phyloP scores from a whole-genome alignment of 2,329 filamentous ascomycete genomes.

The Penicillium corylophilum region DNA sequence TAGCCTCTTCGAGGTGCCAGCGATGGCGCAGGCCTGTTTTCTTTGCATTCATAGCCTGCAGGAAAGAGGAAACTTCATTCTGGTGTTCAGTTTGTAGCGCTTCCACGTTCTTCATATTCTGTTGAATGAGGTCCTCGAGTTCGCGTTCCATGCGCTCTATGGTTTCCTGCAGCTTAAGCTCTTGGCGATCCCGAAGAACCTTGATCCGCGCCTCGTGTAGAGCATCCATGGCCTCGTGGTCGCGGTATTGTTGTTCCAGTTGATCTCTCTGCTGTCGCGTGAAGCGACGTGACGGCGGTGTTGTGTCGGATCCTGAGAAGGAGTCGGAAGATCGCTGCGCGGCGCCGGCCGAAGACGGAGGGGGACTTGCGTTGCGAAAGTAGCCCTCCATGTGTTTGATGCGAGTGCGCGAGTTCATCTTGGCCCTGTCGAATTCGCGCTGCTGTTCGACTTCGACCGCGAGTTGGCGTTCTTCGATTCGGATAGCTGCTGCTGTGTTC shows the following conservation, averaged over 20 bases:
- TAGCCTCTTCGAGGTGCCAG: slow-evolving; percentile 46
- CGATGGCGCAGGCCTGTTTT: slow-evolving; percentile 35
- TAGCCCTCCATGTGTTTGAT: slow-evolving; percentile 51
- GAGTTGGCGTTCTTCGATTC: slow-evolving; percentile 46
- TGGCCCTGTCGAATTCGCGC: slow-evolving; percentile 46
- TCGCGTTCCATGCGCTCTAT: slow-evolving; percentile 42
- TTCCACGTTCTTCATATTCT: slow-evolving; percentile 32
- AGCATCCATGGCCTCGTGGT: slow-evolving; percentile 44
- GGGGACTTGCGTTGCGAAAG: slow-evolving; percentile 42
- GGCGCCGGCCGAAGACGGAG: slow-evolving; percentile 24
- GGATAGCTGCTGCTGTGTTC: slow-evolving; percentile 37
- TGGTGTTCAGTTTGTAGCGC: slow-evolving; percentile 38
- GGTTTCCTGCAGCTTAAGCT: slow-evolving; percentile 41
- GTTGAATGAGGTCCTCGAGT: slow-evolving; percentile 34
- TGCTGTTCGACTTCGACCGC: slow-evolving; percentile 46
- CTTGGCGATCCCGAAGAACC: slow-evolving; percentile 48
- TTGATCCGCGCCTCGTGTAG: slow-evolving; percentile 48
- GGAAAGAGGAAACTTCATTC: slow-evolving; percentile 31
- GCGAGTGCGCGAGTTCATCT: slow-evolving; percentile 43
- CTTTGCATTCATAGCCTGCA: slow-evolving; percentile 35
- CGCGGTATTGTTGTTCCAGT: slow-evolving; percentile 46
- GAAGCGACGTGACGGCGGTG: slow-evolving; percentile 33
- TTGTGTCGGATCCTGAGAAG: slow-evolving; percentile 19
- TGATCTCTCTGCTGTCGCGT: slow-evolving; percentile 45
- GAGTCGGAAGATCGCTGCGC: slow-evolving; percentile 20